Conservation (phyloP, 2,329 filamentous ascomycete genomes). For the Paraphoma sp. region DNA sequence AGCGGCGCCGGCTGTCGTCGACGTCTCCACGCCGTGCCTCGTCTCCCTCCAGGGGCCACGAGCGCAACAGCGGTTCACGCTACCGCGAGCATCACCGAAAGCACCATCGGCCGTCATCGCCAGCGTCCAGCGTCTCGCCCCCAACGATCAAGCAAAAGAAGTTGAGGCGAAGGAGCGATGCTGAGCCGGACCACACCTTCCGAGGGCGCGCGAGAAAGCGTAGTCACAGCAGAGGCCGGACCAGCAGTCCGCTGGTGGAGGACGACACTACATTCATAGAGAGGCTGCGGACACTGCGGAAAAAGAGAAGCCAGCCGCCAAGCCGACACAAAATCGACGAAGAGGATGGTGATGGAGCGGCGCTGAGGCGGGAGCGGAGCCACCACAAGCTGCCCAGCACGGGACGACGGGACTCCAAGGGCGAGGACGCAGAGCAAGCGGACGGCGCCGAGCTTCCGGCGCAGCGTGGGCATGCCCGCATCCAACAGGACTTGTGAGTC, state of each 20-base stretch:
- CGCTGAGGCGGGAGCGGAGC: slow-evolving; percentile 47
- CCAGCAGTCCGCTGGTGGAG: slow-evolving; percentile 32
- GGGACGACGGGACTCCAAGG: slow-evolving; percentile 25
- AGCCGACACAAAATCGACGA: slow-evolving; percentile 37
- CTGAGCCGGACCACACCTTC: slow-evolving; percentile 44
- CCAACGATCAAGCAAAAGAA: slow-evolving; percentile 29
- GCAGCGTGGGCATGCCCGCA: too few relatives aligned
- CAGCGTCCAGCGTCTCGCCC: slow-evolving; percentile 30
- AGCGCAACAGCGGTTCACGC: slow-evolving; percentile 39
- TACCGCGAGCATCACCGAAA: slow-evolving; percentile 41
- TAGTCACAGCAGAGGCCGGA: slow-evolving; percentile 25
- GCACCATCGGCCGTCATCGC: slow-evolving; percentile 37
- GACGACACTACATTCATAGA: slow-evolving; percentile 21
- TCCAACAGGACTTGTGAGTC: too few relatives aligned
- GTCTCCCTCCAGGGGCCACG: slow-evolving; percentile 43
- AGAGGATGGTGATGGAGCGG: slow-evolving; percentile 24
- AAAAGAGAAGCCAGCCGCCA: slow-evolving; percentile 45
- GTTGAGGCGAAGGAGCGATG: slow-evolving; percentile 41
- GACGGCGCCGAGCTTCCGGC: not conserved
- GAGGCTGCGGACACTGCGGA: slow-evolving; percentile 37
- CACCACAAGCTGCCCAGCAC: slow-evolving; percentile 40
- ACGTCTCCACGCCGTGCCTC: slow-evolving; percentile 36
- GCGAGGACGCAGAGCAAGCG: slow-evolving; percentile 3
- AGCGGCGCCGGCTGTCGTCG: slow-evolving; percentile 38
- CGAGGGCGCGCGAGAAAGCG: slow-evolving; percentile 39